phyloP scores from a whole-genome alignment of 129 eudicot genomes.

The Solidago caesia region DNA sequence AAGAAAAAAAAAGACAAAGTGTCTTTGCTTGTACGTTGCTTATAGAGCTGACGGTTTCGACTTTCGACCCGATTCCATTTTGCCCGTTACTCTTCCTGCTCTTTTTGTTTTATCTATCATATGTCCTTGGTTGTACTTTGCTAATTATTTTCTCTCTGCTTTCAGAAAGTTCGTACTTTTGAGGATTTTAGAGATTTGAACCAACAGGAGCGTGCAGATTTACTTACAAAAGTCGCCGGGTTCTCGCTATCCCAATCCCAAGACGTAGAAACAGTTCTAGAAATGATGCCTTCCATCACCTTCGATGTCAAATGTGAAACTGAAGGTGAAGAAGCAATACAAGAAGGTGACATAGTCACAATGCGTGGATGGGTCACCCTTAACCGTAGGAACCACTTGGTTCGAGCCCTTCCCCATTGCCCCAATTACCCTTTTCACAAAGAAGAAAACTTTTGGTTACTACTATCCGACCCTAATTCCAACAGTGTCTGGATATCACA shows the following conservation, averaged over 20 bases:
- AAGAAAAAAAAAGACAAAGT: too few relatives aligned
- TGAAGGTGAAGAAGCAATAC: constrained; percentile 96
- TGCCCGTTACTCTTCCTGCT: background rate
- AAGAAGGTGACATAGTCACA: constrained; percentile 88
- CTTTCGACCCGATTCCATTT: background rate
- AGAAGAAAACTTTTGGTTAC: constrained; percentile 84
- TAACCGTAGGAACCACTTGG: constrained; percentile 51
- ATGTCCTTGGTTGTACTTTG: background rate
- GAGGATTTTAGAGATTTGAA: constrained; percentile 75
- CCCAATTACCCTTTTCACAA: constrained; percentile 79
- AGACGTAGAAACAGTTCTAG: constrained; percentile 79
- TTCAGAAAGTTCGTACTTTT: constrained; percentile 76
- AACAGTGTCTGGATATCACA: constrained; percentile 89
- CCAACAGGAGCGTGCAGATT: constrained; percentile 66
- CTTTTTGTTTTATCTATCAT: background rate
- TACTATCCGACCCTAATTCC: constrained; percentile 68
- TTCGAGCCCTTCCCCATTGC: constrained; percentile 80
- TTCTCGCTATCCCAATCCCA: constrained; percentile 60
- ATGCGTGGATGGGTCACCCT: constrained; percentile 89
- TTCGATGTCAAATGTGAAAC: constrained; percentile 79
- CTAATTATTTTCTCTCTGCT: constrained; percentile 1
- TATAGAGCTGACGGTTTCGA: background rate
- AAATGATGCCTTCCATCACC: constrained; percentile 77
- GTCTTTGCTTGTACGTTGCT: too few relatives aligned
- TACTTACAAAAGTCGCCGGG: constrained; percentile 60